A percentile compares a stretch with the other conserved stretches of the same genome.
These are phyloP conservation scores for Ceratocystis huliohia DNA, from an alignment of 2,329 filamentous ascomycete species.

Conservation along the genomic window DNA sequence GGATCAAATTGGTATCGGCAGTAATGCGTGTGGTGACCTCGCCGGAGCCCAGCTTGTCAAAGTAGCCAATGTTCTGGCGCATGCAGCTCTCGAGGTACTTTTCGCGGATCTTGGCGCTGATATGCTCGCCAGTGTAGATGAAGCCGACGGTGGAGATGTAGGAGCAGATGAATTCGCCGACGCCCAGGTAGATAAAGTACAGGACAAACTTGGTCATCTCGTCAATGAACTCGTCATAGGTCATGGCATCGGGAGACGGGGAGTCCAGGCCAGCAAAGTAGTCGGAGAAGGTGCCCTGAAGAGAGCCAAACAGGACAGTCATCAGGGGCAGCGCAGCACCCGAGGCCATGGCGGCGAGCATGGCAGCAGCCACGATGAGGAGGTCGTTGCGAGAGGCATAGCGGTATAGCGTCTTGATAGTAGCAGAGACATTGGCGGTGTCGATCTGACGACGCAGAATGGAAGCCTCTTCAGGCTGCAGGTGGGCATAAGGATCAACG, in stretches of 20 bases:
- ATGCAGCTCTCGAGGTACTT: conserved; percentile 75
- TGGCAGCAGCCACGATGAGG: conserved; percentile 48
- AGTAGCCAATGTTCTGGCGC: conserved; percentile 81
- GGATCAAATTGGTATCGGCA: conserved; percentile 82
- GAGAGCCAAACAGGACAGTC: conserved; percentile 67
- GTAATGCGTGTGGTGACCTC: conserved; percentile 93
- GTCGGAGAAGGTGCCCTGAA: conserved; percentile 58
- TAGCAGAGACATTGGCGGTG: conserved; percentile 50
- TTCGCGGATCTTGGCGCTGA: conserved; percentile 65
- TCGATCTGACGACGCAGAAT: conserved; percentile 58
- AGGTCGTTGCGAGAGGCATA: conserved; percentile 56
- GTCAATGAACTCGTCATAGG: conserved; percentile 43
- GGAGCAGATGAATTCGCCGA: conserved; percentile 57
- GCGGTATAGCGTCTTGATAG: conserved; percentile 53
- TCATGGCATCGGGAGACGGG: conserved; percentile 30
- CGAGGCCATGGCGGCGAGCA: conserved; percentile 53
- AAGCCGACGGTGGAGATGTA: conserved; percentile 79
- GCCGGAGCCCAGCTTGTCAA: conserved; percentile 83
- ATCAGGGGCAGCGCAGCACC: conserved; percentile 68
- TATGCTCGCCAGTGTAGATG: conserved; percentile 74
- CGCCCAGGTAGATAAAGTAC: conserved; percentile 75
- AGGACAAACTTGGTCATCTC: conserved; percentile 53
- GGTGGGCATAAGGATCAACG: conserved; percentile 46
- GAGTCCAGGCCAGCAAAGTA: conserved; percentile 40
- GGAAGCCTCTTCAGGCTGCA: conserved; percentile 51